Evolutionary conservation across 2,329 filamentous ascomycete genomes (phyloP).

Genomic region (Pseudogymnoascus sp.): DNA sequence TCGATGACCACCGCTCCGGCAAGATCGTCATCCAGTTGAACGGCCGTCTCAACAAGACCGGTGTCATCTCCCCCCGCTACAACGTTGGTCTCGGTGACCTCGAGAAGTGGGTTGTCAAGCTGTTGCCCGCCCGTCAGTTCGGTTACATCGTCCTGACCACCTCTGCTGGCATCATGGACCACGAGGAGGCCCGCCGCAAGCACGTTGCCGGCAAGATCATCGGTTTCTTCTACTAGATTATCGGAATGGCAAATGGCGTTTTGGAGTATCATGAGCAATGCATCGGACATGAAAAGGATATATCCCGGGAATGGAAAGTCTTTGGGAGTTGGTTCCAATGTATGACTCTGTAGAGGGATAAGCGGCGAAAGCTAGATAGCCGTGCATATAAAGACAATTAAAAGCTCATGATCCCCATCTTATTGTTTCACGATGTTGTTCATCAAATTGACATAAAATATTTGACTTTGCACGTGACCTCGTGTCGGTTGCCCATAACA

Average conservation of each 20-base stretch:
- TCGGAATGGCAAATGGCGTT: slow-evolving; percentile 18
- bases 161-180: slow-evolving; percentile 99
- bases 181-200: slow-evolving; percentile 98
- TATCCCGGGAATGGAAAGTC: slow-evolving; percentile 13
- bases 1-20: slow-evolving; percentile 98
- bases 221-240: slow-evolving; percentile 92
- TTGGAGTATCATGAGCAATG: slow-evolving; percentile 25
- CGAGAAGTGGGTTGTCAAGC: slow-evolving; percentile 99
- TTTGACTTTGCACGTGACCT: background rate
- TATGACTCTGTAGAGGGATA: background rate
- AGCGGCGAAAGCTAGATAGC: slow-evolving; percentile 24
- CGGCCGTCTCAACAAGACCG: slow-evolving; percentile 97
- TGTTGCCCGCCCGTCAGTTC: slow-evolving; percentile 99
- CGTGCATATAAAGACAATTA: slow-evolving; percentile 28
- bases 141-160: slow-evolving; percentile 98
- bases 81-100: slow-evolving; percentile 96
- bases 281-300: slow-evolving; percentile 15
- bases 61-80: slow-evolving; percentile 98
- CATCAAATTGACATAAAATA: background rate
- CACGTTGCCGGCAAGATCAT: slow-evolving; percentile 99
- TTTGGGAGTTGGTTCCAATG: slow-evolving; percentile 1
- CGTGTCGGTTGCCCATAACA: background rate
- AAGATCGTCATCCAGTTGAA: slow-evolving; percentile 99
- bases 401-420: slow-evolving; percentile 24
- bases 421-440: background rate